Evolutionary conservation across 768 basidiomycete species (phyloP).

Genomic region (button mushroom (Agaricus bisporus)): DNA sequence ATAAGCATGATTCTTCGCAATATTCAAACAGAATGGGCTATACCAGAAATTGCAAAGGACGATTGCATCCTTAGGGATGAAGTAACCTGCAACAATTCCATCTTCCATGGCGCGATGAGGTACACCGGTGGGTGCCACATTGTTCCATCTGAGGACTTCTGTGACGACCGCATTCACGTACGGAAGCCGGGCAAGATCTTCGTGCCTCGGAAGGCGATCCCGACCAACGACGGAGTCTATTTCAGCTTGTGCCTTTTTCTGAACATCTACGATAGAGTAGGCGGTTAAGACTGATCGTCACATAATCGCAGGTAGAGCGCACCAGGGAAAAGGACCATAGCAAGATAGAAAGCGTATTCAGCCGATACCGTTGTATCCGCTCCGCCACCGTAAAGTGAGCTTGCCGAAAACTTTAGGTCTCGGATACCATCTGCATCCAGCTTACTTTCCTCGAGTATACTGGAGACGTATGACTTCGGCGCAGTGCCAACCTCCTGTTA

Average conservation of each 20-base stretch:
- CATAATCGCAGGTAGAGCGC: background rate
- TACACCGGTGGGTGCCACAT: constrained; percentile 38
- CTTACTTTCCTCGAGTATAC: constrained; percentile 30
- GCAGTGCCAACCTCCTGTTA: constrained; percentile 36
- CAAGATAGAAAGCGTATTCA: constrained; percentile 42
- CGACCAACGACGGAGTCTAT: constrained; percentile 36
- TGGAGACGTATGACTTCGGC: constrained; percentile 37
- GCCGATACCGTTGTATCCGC: constrained; percentile 46
- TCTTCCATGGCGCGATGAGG: constrained; percentile 43
- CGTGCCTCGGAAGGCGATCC: constrained; percentile 30
- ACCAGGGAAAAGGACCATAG: constrained; percentile 38
- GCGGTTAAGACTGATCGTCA: background rate
- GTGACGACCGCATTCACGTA: constrained; percentile 41
- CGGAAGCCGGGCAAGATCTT: constrained; percentile 39
- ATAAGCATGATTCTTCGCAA: background rate
- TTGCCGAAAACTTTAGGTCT: constrained; percentile 36
- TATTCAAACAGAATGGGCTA: background rate
- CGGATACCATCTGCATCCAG: constrained; percentile 26
- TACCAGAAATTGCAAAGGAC: constrained; percentile 45
- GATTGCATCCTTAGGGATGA: constrained; percentile 43
- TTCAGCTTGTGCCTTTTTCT: constrained; percentile 46
- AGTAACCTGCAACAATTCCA: constrained; percentile 34
- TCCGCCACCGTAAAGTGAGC: constrained; percentile 37
- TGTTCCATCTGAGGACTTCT: constrained; percentile 45
- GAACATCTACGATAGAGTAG: constrained; percentile 31